Evolutionary conservation across 2,329 filamentous ascomycete species (phyloP).

Genomic region (Fusarium begoniae): DNA sequence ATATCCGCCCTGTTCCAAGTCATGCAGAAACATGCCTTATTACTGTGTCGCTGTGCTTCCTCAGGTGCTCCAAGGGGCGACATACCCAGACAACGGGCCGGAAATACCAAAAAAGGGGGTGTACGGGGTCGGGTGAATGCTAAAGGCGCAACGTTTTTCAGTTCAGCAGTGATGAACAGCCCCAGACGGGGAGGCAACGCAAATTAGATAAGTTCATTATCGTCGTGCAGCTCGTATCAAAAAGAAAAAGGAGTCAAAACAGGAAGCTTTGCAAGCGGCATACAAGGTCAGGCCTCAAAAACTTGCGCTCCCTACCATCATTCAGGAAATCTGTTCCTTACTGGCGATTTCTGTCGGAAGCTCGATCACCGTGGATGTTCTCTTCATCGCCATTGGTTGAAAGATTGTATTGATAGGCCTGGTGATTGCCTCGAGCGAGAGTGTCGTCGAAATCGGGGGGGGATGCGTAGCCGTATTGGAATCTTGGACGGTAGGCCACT

Average conservation of each 20-base stretch:
- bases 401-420: not conserved
- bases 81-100: slow-evolving; percentile 1
- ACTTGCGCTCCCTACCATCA: not conserved
- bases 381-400: not conserved
- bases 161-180: not conserved
- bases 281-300: not conserved
- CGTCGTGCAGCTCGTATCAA: not conserved
- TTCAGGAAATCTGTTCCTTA: not conserved
- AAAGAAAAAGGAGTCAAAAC: not conserved
- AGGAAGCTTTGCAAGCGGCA: not conserved
- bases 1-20: not conserved
- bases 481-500: not conserved
- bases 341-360: not conserved
- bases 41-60: slow-evolving; percentile 1
- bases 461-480: not conserved
- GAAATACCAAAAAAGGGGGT: not conserved
- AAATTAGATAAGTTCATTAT: not conserved
- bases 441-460: not conserved
- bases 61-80: not conserved
- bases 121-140: not conserved
- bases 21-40: not conserved
- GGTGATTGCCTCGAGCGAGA: not conserved
- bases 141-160: not conserved
- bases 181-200: not conserved
- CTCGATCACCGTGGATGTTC: not conserved